A percentile compares a stretch with the other conserved stretches of the same genome.
phyloP scores from a whole-genome alignment of 257 asterid genomes.

The Fraxinus pennsylvanica region DNA sequence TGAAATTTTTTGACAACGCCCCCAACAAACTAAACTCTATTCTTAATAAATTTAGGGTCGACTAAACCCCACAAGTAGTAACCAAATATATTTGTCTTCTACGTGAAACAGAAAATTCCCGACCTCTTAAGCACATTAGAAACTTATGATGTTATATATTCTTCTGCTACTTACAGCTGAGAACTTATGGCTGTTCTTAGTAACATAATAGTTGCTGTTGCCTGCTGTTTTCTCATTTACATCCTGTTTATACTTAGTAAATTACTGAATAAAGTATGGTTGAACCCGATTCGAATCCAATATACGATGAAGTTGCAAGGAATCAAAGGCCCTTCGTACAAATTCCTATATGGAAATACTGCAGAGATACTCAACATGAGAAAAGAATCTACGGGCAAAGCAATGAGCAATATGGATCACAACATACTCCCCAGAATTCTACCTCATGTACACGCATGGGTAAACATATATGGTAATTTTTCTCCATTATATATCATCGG shows the following conservation, averaged over 20 bases:
- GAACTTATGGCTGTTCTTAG: constrained; percentile 28
- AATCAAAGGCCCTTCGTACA: constrained; percentile 55
- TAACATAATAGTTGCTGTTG: constrained; percentile 8
- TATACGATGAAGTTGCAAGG: constrained; percentile 49
- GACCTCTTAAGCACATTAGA: background rate
- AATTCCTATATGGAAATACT: constrained; percentile 56
- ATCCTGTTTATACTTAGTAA: constrained; percentile 24
- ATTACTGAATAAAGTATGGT: constrained; percentile 44
- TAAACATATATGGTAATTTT: constrained; percentile 42
- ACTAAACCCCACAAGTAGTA: background rate
- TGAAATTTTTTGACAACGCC: background rate
- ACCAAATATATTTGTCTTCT: constrained; percentile 1
- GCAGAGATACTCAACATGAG: constrained; percentile 49
- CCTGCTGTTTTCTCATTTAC: constrained; percentile 28
- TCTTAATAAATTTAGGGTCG: no score
- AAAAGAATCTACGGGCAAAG: constrained; percentile 32
- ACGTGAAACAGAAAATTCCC: background rate
- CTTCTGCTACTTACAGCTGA: background rate
- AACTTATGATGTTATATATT: background rate
- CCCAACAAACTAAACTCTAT: background rate
- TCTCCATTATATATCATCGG: background rate
- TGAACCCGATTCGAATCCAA: constrained; percentile 40
- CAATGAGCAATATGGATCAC: constrained; percentile 53
- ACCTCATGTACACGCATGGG: constrained; percentile 58
- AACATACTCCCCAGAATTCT: constrained; percentile 55